Conservation (phyloP, 192 early-diverging fungal species). For the Rhizoclosmatium sp. region DNA sequence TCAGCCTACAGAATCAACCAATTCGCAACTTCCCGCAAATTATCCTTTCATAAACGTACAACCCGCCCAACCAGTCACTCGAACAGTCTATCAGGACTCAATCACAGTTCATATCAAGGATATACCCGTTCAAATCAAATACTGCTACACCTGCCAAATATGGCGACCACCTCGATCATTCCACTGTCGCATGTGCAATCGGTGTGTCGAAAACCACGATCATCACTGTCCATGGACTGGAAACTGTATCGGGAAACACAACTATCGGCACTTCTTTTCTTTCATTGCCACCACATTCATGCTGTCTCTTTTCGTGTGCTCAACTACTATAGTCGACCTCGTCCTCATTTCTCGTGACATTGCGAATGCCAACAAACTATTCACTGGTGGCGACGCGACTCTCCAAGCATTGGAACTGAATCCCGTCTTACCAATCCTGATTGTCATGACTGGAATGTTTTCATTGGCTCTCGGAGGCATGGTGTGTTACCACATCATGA, state of each 20-base stretch:
- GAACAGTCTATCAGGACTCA: constrained; percentile 31
- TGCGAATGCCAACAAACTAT: constrained; percentile 22
- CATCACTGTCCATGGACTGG: constrained; percentile 96
- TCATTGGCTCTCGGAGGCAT: constrained; percentile 67
- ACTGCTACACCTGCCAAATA: constrained; percentile 88
- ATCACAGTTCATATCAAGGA: constrained; percentile 64
- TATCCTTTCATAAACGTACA: constrained; percentile 29
- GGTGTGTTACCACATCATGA: constrained; percentile 76
- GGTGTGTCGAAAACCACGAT: constrained; percentile 81
- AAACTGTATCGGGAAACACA: constrained; percentile 84
- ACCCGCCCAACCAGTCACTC: not conserved
- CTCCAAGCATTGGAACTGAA: constrained; percentile 64
- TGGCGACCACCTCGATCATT: constrained; percentile 88
- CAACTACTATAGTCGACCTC: constrained; percentile 69
- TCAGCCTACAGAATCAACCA: not conserved
- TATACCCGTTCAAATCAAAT: constrained; percentile 75
- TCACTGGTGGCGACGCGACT: constrained; percentile 40
- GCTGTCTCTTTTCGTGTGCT: constrained; percentile 68
- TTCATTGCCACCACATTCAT: constrained; percentile 71
- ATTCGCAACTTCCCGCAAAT: constrained; percentile 7
- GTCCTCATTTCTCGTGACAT: constrained; percentile 34
- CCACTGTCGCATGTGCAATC: constrained; percentile 89
- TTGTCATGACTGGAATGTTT: constrained; percentile 60
- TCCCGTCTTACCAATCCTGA: constrained; percentile 67
- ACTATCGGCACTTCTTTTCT: constrained; percentile 79